Conservation (phyloP, 2,329 filamentous ascomycete genomes). For the Orbilia brochopaga region DNA sequence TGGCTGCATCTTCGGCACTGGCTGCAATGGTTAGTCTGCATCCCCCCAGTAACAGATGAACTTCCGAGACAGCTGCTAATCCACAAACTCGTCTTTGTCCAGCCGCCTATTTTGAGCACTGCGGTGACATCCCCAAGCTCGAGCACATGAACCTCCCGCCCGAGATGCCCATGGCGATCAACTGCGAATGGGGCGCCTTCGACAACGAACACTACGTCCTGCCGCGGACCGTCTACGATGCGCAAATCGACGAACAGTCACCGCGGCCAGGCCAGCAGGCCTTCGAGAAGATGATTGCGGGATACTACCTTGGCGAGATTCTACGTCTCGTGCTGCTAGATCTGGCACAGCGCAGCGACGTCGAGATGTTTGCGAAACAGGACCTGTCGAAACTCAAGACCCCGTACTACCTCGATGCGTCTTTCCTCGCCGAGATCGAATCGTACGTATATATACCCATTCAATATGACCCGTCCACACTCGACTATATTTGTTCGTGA, state of each 20-base stretch:
- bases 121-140: slow-evolving; percentile 89
- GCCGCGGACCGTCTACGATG: slow-evolving; percentile 82
- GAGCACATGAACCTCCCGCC: slow-evolving; percentile 86
- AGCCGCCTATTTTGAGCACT: slow-evolving; percentile 95
- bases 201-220: slow-evolving; percentile 91
- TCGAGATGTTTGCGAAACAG: slow-evolving; percentile 81
- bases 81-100: neutral
- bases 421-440: slow-evolving; percentile 90
- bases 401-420: slow-evolving; percentile 87
- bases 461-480: slow-evolving; percentile 52
- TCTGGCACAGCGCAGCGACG: slow-evolving; percentile 76
- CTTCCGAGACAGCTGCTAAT: slow-evolving; percentile 1
- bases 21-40: slow-evolving; percentile 70
- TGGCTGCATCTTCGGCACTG: slow-evolving; percentile 97
- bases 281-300: slow-evolving; percentile 98
- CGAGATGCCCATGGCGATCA: slow-evolving; percentile 88
- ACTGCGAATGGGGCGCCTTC: slow-evolving; percentile 97
- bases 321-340: slow-evolving; percentile 88
- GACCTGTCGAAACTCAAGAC: slow-evolving; percentile 80
- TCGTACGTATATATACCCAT: slow-evolving; percentile 64
- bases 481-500: no score
- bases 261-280: slow-evolving; percentile 91
- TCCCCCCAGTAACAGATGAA: neutral
- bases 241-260: slow-evolving; percentile 86
- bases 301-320: slow-evolving; percentile 91